These are phyloP conservation scores for Cytospora schulzeri DNA, from an alignment of 2,329 filamentous ascomycete species.

Conservation along the genomic window DNA sequence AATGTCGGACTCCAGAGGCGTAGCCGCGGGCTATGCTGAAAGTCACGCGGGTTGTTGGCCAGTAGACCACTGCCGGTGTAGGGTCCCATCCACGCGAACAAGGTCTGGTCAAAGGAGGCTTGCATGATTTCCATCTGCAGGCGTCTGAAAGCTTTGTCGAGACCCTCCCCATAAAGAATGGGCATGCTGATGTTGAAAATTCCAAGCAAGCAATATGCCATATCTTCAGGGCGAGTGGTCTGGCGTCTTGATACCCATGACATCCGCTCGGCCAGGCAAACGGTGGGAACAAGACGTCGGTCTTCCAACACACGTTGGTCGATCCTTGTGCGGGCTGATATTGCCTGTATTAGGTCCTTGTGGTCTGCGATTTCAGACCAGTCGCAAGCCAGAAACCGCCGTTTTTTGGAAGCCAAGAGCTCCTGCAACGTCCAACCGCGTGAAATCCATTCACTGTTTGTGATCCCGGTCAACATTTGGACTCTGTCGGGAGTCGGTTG, in stretches of 20 bases:
- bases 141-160: conserved; percentile 31
- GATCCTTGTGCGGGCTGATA: neutral
- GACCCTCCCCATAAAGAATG: conserved; percentile 36
- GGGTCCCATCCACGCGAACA: conserved; percentile 26
- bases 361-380: neutral
- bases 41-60: neutral
- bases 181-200: conserved; percentile 35
- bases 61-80: neutral
- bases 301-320: neutral
- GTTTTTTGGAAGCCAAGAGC: neutral
- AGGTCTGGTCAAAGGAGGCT: conserved; percentile 11
- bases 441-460: neutral
- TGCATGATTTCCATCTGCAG: conserved; percentile 34
- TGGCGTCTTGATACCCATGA: conserved; percentile 33
- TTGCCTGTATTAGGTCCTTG: neutral
- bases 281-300: neutral
- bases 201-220: conserved; percentile 34
- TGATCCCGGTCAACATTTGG: neutral
- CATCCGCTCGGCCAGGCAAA: conserved; percentile 31
- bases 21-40: neutral
- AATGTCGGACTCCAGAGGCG: neutral
- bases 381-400: neutral
- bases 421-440: conserved; percentile 7
- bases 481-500: neutral
- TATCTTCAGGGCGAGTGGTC: conserved; percentile 32